phyloP scores from a whole-genome alignment of 768 basidiomycete genomes.

The Agaricus sinodeliciosus region DNA sequence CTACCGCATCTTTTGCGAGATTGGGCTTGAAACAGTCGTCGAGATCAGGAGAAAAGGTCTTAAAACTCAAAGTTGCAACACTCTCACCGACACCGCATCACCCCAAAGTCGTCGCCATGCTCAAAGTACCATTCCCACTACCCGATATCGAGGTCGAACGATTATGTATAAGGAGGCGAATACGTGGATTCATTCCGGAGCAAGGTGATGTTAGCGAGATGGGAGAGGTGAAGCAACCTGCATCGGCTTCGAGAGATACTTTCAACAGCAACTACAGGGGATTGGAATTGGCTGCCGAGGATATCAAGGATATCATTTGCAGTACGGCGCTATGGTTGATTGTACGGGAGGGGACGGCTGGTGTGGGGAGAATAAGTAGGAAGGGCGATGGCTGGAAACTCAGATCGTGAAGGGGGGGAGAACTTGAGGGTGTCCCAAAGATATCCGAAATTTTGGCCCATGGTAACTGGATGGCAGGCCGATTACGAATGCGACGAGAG shows the following conservation, averaged over 20 bases:
- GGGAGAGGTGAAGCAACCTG: background rate
- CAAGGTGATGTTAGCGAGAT: slow-evolving; percentile 16
- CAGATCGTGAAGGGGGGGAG: slow-evolving; percentile 34
- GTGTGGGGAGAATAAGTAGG: slow-evolving; percentile 71
- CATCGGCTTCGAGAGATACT: slow-evolving; percentile 15
- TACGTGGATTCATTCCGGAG: background rate
- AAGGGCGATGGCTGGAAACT: slow-evolving; percentile 80
- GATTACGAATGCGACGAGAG: too few relatives aligned
- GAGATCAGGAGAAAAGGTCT: slow-evolving; percentile 18
- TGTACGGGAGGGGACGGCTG: slow-evolving; percentile 89
- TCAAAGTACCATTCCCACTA: slow-evolving; percentile 87
- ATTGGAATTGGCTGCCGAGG: slow-evolving; percentile 75
- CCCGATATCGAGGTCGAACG: slow-evolving; percentile 73
- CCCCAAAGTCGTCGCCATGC: slow-evolving; percentile 86
- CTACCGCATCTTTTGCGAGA: slow-evolving; percentile 16
- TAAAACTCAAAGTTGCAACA: slow-evolving; percentile 69
- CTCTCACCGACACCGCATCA: slow-evolving; percentile 92
- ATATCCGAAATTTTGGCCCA: too few relatives aligned
- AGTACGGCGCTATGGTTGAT: slow-evolving; percentile 88
- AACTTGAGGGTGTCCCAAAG: background rate
- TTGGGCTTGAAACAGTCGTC: slow-evolving; percentile 1
- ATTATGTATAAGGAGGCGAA: slow-evolving; percentile 45
- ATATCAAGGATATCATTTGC: slow-evolving; percentile 89
- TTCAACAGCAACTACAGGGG: slow-evolving; percentile 27
- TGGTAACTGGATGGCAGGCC: background rate